These are phyloP conservation scores for Xenoacremonium recifei DNA, from an alignment of 2,329 filamentous ascomycete species.

Conservation along the genomic window DNA sequence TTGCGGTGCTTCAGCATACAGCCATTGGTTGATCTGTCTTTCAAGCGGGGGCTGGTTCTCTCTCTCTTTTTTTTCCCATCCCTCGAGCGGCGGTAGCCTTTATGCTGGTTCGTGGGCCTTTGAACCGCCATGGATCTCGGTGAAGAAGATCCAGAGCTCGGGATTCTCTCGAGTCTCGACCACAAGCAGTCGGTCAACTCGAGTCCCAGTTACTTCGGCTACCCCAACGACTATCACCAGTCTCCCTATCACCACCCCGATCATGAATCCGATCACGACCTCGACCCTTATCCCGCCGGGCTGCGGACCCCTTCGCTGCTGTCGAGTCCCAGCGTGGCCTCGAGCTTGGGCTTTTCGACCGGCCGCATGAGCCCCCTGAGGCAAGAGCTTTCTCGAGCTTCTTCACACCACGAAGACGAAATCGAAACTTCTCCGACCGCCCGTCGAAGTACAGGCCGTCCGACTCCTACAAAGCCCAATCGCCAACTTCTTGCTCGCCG, in stretches of 20 bases:
- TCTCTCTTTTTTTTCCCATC: neutral
- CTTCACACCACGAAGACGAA: slow-evolving; percentile 5
- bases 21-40: neutral
- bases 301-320: slow-evolving; percentile 28
- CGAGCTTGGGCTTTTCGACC: slow-evolving; percentile 31
- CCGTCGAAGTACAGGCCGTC: slow-evolving; percentile 9
- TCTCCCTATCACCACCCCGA: slow-evolving; percentile 21
- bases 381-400: slow-evolving; percentile 23
- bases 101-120: neutral
- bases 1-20: neutral
- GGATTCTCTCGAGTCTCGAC: slow-evolving; percentile 24
- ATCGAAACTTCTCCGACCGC: slow-evolving; percentile 22
- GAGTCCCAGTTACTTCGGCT: slow-evolving; percentile 24
- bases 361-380: slow-evolving; percentile 31
- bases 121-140: neutral
- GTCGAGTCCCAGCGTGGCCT: slow-evolving; percentile 33
- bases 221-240: slow-evolving; percentile 22
- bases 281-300: slow-evolving; percentile 15
- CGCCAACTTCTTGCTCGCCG: slow-evolving; percentile 43
- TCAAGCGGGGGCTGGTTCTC: neutral
- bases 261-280: slow-evolving; percentile 16
- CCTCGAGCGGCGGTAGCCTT: no score
- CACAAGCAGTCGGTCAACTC: slow-evolving; percentile 19
- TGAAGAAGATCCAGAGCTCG: slow-evolving; percentile 14
- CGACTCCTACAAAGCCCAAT: slow-evolving; percentile 9